A percentile compares a stretch with the other conserved stretches of the same genome.
phyloP scores from a whole-genome alignment of 208 protist species.

The Wallacemonas collosoma region DNA sequence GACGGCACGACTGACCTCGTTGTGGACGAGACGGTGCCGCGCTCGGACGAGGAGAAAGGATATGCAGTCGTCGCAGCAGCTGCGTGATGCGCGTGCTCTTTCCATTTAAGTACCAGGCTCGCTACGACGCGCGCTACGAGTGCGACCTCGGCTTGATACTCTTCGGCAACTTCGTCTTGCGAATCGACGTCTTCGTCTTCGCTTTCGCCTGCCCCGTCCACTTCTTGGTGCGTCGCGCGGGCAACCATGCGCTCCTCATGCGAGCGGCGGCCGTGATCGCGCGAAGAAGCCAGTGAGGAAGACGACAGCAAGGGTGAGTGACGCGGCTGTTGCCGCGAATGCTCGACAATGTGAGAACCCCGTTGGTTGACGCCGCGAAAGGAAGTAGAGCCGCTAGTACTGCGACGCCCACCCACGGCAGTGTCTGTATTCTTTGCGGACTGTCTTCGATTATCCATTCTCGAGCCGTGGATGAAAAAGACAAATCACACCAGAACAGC shows the following conservation, averaged over 20 bases:
- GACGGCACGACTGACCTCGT: neutral
- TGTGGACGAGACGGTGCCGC: neutral
- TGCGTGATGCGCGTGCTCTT: neutral
- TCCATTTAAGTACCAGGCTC: conserved; percentile 19
- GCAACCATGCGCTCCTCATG: neutral
- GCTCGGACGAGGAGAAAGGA: neutral
- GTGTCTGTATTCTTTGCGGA: no score
- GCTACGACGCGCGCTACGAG: conserved; percentile 22
- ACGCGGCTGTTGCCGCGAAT: neutral
- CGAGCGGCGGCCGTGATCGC: neutral
- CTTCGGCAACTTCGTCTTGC: neutral
- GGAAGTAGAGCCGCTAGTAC: no score
- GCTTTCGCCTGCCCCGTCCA: neutral
- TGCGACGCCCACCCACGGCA: no score
- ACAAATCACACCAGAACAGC: no score
- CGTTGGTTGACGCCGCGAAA: no score
- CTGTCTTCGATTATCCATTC: no score
- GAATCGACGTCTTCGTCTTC: neutral
- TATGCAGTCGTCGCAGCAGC: neutral
- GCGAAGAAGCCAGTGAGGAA: neutral
- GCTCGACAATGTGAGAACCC: no score
- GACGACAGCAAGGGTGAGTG: neutral
- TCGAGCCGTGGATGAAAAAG: no score
- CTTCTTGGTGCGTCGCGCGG: neutral
- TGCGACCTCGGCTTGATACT: conserved; percentile 20